Base-by-base conservation (phyloP, 2,329 filamentous ascomycete genomes). In the Apiospora koreana region DNA sequence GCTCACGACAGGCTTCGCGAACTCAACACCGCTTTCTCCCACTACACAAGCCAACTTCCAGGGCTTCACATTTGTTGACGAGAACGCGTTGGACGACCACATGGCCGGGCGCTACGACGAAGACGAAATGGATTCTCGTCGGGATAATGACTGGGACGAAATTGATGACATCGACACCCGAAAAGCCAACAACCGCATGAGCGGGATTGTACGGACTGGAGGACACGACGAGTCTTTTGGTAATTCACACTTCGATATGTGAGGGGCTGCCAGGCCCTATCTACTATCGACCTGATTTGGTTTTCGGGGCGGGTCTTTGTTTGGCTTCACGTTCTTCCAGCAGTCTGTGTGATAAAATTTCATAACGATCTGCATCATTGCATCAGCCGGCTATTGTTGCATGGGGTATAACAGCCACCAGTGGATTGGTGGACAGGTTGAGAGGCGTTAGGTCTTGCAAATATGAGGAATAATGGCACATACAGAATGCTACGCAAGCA, bases 1-100 rank as follows among this genome's bases (percentile, higher is more conserved):
- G 9, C 82, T 98, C 67, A 94, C 95, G 21, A 91, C 91, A 70
- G 95, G 95, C 46, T 93, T 96, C 78, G 93, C 94, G 5, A 68
- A 68, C 9, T 97, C 94, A 18, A 99, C 96, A 0, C 96, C 96
- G 0, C 86, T 99, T 31, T 97, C 94, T 18, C 96, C 96, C 0
- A 97, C 94, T 2, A 95, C 98, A 83, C 96, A 99, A 82, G 96
- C 95, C 73, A 98, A 98, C 79, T 99, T 99, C 85, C 94, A 96
- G 78, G 96, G 96, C 43, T 99, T 99, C 82, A 99, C 96, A 0
- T 99, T 97, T 80, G 96, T 98, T n/a, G 96, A 98, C 76, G 95
- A 98, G 83, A 98, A 94, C 78, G 93, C 94, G 1, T 91, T 99
- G 69, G 95, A 98, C 68, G 94, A 95, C 73, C 92, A 96, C 74